These are phyloP conservation scores for Cavenderia fasciculata DNA, from an alignment of 78 protist species.

Conservation along the genomic window DNA sequence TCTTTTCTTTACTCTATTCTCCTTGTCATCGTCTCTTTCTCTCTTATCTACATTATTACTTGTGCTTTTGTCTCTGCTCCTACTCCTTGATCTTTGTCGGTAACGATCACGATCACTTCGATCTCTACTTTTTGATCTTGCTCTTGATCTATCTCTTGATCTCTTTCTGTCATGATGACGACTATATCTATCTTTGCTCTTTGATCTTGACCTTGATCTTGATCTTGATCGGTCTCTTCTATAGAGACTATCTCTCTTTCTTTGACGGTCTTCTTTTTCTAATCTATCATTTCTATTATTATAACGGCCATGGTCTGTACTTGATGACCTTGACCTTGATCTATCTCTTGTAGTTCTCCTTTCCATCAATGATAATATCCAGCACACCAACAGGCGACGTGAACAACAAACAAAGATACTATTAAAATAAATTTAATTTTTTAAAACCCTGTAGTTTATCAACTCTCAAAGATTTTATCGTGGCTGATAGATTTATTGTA, in stretches of 20 bases:
- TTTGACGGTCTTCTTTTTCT: too few species aligned
- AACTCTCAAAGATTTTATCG: too few species aligned
- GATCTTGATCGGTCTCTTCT: too few species aligned
- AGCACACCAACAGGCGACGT: too few species aligned
- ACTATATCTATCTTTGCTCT: background rate
- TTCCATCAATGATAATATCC: too few species aligned
- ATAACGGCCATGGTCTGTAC: too few species aligned
- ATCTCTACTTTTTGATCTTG: background rate
- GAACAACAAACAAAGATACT: too few species aligned
- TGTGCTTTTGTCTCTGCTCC: background rate
- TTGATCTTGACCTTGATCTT: background rate
- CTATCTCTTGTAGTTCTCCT: background rate
- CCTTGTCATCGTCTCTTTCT: background rate
- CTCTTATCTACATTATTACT: slow-evolving; percentile 2
- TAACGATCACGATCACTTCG: background rate
- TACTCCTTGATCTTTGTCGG: background rate
- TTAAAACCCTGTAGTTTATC: too few species aligned
- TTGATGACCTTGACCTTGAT: background rate
- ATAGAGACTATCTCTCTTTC: too few species aligned
- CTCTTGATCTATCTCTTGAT: background rate
- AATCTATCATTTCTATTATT: too few species aligned
- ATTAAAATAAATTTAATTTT: too few species aligned
- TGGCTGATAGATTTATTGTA: too few species aligned
- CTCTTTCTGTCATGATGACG: background rate
- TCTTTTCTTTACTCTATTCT: background rate